Evolutionary conservation across 805 yeast species (phyloP).

Genomic region (Nakazawaea populi): DNA sequence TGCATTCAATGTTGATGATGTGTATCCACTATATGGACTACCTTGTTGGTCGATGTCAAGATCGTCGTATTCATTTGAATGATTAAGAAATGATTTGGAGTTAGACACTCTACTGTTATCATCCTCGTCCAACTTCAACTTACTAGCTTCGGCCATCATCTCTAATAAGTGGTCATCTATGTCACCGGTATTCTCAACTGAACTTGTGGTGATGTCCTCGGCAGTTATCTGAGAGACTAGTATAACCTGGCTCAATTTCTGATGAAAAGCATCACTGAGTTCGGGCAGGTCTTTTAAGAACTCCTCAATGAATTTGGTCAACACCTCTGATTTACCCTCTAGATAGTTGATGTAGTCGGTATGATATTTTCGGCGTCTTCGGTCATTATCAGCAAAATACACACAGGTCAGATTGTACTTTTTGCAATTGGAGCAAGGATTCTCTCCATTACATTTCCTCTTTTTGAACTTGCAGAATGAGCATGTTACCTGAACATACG

Average conservation of each 20-base stretch:
- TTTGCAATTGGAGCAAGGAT: constrained; percentile 19
- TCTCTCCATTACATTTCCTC: constrained; percentile 19
- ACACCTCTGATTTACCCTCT: constrained; percentile 17
- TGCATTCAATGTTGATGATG: constrained; percentile 3
- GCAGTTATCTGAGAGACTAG: constrained; percentile 23
- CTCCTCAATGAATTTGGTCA: constrained; percentile 18
- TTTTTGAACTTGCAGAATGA: constrained; percentile 16
- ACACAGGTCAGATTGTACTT: constrained; percentile 15
- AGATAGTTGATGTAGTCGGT: constrained; percentile 25
- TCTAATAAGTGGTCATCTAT: constrained; percentile 5
- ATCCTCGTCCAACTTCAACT: constrained; percentile 8
- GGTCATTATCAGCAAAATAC: constrained; percentile 19
- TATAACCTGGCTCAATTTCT: constrained; percentile 17
- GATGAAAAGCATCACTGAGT: constrained; percentile 13
- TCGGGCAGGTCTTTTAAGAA: constrained; percentile 19
- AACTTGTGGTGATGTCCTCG: constrained; percentile 9
- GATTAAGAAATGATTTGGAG: constrained; percentile 1
- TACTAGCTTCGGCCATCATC: constrained; percentile 1
- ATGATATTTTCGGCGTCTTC: constrained; percentile 27
- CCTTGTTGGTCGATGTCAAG: not conserved
- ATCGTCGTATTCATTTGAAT: constrained; percentile 5
- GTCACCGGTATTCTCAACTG: not conserved
- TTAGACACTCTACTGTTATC: constrained; percentile 1
- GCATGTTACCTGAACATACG: constrained; percentile 7
- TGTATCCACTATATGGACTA: constrained; percentile 6